Evolutionary conservation across 2,329 filamentous ascomycete species (phyloP).

Genomic region (Cladosporium sp.): DNA sequence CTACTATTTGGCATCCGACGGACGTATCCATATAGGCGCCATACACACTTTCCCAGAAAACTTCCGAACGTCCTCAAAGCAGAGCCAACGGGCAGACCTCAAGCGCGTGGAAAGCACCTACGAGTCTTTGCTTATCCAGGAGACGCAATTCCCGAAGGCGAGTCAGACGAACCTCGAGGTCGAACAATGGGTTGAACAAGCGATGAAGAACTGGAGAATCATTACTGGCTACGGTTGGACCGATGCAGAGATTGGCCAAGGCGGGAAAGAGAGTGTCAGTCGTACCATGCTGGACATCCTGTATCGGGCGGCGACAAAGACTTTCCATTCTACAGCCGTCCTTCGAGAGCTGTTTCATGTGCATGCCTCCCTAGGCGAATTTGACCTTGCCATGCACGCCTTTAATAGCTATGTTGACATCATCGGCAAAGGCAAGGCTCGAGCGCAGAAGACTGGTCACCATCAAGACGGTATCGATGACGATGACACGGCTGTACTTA

Average conservation of each 20-base stretch:
- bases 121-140: slow-evolving; percentile 73
- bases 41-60: slow-evolving; percentile 25
- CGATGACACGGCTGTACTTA: slow-evolving; percentile 73
- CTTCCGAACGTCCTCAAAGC: slow-evolving; percentile 25
- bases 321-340: slow-evolving; percentile 90
- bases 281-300: slow-evolving; percentile 78
- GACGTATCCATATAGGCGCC: background rate
- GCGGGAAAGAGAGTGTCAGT: slow-evolving; percentile 73
- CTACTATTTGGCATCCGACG: slow-evolving; percentile 41
- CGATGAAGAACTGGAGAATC: slow-evolving; percentile 82
- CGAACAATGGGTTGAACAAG: slow-evolving; percentile 76
- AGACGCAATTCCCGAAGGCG: slow-evolving; percentile 81
- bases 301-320: slow-evolving; percentile 87
- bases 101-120: slow-evolving; percentile 78
- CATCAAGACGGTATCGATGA: slow-evolving; percentile 72
- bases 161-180: slow-evolving; percentile 76
- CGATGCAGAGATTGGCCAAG: slow-evolving; percentile 76
- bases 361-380: slow-evolving; percentile 84
- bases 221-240: slow-evolving; percentile 78
- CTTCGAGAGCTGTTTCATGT: slow-evolving; percentile 83
- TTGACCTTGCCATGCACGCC: slow-evolving; percentile 85
- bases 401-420: slow-evolving; percentile 92
- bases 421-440: slow-evolving; percentile 78
- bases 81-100: slow-evolving; percentile 68
- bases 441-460: slow-evolving; percentile 73